Percentiles rank a stretch among this genome's conserved stretches.
These are phyloP conservation scores for Galerina sulciceps DNA, from an alignment of 768 basidiomycete genomes.

Conservation along the genomic window DNA sequence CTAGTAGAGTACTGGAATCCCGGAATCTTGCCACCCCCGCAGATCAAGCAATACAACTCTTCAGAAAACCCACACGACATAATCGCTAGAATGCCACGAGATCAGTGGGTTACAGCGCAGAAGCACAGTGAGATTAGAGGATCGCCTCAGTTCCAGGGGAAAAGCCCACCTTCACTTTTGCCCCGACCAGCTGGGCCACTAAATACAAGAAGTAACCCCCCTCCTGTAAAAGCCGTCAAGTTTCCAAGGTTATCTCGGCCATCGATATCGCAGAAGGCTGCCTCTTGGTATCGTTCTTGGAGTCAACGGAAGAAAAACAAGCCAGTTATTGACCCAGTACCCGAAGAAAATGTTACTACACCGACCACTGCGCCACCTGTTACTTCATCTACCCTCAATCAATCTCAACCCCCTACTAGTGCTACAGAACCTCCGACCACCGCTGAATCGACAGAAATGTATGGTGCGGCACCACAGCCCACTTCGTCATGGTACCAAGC, in stretches of 20 bases:
- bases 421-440: conserved; percentile 12
- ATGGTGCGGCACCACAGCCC: conserved; percentile 17
- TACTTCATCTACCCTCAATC: conserved; percentile 6
- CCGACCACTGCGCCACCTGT: conserved; percentile 9
- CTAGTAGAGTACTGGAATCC: conserved; percentile 30
- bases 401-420: conserved; percentile 9
- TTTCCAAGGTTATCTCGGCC: conserved; percentile 26
- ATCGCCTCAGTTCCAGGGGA: background rate
- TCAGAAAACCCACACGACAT: conserved; percentile 24
- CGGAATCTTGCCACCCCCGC: conserved; percentile 34
- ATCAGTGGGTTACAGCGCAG: conserved; percentile 43
- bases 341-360: conserved; percentile 21
- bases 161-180: conserved; percentile 12
- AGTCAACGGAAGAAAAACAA: conserved; percentile 38
- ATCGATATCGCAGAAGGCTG: conserved; percentile 34
- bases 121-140: conserved; percentile 31
- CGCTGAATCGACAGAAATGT: conserved; percentile 19
- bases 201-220: conserved; percentile 3
- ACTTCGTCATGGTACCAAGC: conserved; percentile 35
- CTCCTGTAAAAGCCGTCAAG: conserved; percentile 22
- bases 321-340: conserved; percentile 35
- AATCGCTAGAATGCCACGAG: conserved; percentile 22
- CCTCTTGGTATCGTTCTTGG: conserved; percentile 44
- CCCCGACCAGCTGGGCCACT: conserved; percentile 14
- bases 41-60: conserved; percentile 27